phyloP scores from a whole-genome alignment of 495 filamentous ascomycete genomes.

The Hypomontagnella monticulosa region DNA sequence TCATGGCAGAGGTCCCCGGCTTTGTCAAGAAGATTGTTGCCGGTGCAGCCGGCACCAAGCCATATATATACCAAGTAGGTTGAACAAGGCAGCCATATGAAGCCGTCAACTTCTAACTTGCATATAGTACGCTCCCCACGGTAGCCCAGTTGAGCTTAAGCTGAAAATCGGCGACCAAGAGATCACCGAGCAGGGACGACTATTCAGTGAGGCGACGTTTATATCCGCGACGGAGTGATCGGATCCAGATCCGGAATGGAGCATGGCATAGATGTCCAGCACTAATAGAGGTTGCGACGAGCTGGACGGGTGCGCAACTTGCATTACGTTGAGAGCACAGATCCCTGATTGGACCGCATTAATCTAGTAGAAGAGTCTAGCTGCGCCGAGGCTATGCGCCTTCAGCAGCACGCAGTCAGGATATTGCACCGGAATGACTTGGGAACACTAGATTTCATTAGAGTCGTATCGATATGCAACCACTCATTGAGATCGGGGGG shows the following conservation, averaged over 20 bases:
- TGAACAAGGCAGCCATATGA: neutral
- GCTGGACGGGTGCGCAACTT: neutral
- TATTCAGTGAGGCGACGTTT: constrained; percentile 91
- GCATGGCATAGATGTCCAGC: constrained; percentile 16
- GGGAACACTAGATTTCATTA: constrained; percentile 33
- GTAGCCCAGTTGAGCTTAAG: constrained; percentile 70
- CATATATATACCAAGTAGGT: constrained; percentile 94
- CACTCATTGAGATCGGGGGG: constrained; percentile 30
- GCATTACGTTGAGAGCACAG: constrained; percentile 3
- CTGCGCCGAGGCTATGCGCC: constrained; percentile 6
- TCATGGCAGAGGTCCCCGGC: constrained; percentile 94
- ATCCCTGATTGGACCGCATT: constrained; percentile 8
- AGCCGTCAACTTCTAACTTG: constrained; percentile 8
- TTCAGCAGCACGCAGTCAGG: constrained; percentile 26
- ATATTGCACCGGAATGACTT: constrained; percentile 22
- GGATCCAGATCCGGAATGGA: constrained; percentile 11
- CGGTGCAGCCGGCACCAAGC: constrained; percentile 86
- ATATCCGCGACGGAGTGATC: constrained; percentile 65
- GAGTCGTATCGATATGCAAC: constrained; percentile 22
- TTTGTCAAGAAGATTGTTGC: constrained; percentile 95
- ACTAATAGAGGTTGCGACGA: constrained; percentile 16
- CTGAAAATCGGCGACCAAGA: constrained; percentile 84
- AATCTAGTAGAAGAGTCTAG: neutral
- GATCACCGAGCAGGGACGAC: constrained; percentile 74
- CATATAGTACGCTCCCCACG: constrained; percentile 69